Percentiles rank a stretch among this genome's conserved stretches.
Evolutionary conservation across 176 grass and related monocot genomes (phyloP).

Genomic region (Oryza meridionalis): DNA sequence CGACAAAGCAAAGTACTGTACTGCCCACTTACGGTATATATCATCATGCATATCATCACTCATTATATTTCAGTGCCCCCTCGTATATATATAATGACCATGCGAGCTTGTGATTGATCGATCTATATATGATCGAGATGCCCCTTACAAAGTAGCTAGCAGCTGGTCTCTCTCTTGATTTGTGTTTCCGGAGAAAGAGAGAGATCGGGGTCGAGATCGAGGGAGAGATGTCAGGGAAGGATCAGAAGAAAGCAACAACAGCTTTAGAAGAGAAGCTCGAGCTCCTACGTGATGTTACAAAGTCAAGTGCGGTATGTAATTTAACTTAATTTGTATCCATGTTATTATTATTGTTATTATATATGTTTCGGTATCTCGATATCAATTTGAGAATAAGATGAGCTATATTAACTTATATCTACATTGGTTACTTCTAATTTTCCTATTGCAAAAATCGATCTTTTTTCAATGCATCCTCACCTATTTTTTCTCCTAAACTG

Average conservation of each 20-base stretch:
- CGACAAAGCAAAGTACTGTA: background rate
- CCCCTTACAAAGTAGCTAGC: background rate
- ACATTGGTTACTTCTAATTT: too few relatives aligned
- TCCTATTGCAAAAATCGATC: too few relatives aligned
- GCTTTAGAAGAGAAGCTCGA: slow-evolving; percentile 62
- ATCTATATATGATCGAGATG: background rate
- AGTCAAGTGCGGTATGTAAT: slow-evolving; percentile 53
- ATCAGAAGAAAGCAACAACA: slow-evolving; percentile 52
- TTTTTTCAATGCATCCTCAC: too few relatives aligned
- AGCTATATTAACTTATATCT: too few relatives aligned
- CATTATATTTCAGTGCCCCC: too few relatives aligned
- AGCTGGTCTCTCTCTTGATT: background rate
- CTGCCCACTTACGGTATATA: background rate
- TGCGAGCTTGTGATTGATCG: background rate
- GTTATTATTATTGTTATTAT: too few relatives aligned
- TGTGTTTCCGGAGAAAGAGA: background rate
- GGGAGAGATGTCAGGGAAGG: slow-evolving; percentile 52
- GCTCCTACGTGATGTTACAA: slow-evolving; percentile 60
- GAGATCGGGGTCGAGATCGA: too few relatives aligned
- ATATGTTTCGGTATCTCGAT: too few relatives aligned
- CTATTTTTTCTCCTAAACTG: too few relatives aligned
- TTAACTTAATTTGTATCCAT: too few relatives aligned
- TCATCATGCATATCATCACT: background rate
- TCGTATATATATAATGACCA: background rate
- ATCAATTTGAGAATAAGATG: too few relatives aligned